These are phyloP conservation scores for Primulina tabacum DNA, from an alignment of 257 asterid genomes.

Conservation along the genomic window DNA sequence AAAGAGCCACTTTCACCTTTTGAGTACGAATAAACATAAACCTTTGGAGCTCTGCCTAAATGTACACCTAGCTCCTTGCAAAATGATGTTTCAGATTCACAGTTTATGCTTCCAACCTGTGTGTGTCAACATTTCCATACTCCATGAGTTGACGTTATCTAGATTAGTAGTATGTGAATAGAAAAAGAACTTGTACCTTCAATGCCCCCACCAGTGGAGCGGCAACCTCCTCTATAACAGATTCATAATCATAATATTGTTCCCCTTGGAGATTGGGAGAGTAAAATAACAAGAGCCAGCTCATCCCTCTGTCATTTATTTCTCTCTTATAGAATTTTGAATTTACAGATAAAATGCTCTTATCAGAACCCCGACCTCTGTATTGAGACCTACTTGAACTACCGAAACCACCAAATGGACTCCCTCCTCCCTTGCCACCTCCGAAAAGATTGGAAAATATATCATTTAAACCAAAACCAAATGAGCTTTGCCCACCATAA, in stretches of 20 bases:
- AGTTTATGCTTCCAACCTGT: constrained; percentile 78
- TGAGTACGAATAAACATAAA: constrained; percentile 59
- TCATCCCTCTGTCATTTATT: constrained; percentile 64
- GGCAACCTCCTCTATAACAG: constrained; percentile 48
- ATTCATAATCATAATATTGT: constrained; percentile 62
- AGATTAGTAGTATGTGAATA: background rate
- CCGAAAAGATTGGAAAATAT: constrained; percentile 70
- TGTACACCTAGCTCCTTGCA: constrained; percentile 70
- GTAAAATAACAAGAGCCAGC: constrained; percentile 68
- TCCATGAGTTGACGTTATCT: background rate
- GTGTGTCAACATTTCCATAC: constrained; percentile 11
- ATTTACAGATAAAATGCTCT: constrained; percentile 51
- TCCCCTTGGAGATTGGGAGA: constrained; percentile 47
- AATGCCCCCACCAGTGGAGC: constrained; percentile 67
- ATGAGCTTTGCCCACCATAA: constrained; percentile 51
- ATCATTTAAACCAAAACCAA: constrained; percentile 65
- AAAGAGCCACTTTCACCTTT: constrained; percentile 54
- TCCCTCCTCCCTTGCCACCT: constrained; percentile 64
- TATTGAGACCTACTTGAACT: constrained; percentile 57
- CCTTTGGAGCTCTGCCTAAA: constrained; percentile 60
- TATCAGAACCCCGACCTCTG: constrained; percentile 37
- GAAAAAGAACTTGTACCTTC: constrained; percentile 48
- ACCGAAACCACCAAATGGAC: constrained; percentile 61
- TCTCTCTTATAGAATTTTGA: constrained; percentile 58
- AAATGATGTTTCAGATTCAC: constrained; percentile 64